Evolutionary conservation across 306 rosid species (phyloP), one percentile per base, ranked within the genome.

Genomic region (Biancaea sappan): DNA sequence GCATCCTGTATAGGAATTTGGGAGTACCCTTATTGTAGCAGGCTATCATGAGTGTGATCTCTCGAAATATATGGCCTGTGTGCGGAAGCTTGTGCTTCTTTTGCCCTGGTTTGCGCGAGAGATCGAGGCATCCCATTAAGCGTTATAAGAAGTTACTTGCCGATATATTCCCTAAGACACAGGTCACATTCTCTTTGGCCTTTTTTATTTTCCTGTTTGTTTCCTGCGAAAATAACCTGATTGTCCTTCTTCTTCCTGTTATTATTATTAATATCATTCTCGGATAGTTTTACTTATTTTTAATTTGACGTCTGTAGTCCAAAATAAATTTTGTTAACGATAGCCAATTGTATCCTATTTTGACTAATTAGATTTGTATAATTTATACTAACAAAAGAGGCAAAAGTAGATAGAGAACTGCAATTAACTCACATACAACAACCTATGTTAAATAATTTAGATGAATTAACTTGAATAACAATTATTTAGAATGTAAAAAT

Each of bases 61-160:
- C 96, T 4, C 81, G 97, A 4, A 89, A 92, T 47, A 83, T 92
- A 4, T 85, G 86, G 83, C 96, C 97, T 1, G 88, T 86, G 19
- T 92, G 97, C 72, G 97, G 90, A 3, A 90, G 90, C 53, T 79
- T 90, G 38, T 92, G 96, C 44, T 92, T 85, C 74, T 89, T 89
- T 75, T 92, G 97, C 44, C 97, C 97, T 37, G 84, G 87, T 19
- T 75, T 92, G 81, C 82, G 90, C 0, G 90, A 90, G 38, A 81
- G 97, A 72, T 92, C 97, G 0, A 75, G 97, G 32, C 96, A 90
- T 75, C 97, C 97, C 0, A 87, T 92, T 29, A 90, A 92, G 73
- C 96, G 96, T 61, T 90, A 89, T 81, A 92, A 92, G 82, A 82
- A 89, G 56, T 61, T 90, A 69, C 90, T 92, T 2, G 86, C 96